Percentiles rank a stretch among this genome's conserved stretches.
Conservation (phyloP, 108 stramenopile species). For the Skeletonema tropicum region DNA sequence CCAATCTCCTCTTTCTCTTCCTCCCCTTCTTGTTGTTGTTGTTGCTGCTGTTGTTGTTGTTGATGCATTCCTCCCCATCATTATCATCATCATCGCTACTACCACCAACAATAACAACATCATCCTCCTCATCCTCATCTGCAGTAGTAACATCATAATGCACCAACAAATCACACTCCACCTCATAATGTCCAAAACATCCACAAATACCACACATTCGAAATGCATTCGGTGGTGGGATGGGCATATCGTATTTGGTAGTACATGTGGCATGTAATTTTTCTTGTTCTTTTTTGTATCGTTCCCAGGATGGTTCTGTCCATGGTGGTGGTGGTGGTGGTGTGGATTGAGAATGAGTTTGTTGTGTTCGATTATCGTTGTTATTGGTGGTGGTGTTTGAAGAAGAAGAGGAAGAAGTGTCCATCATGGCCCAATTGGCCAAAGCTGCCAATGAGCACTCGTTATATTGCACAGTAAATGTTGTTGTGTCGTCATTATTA, state of each 20-base stretch:
- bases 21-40: not conserved
- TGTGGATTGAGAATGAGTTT: not conserved
- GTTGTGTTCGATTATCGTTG: not conserved
- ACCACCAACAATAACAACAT: not conserved
- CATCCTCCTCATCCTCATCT: not conserved
- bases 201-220: constrained; percentile 52
- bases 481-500: not conserved
- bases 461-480: constrained; percentile 43
- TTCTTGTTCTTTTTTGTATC: constrained; percentile 12
- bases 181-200: constrained; percentile 62
- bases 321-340: not conserved
- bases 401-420: not conserved
- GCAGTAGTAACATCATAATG: constrained; percentile 27
- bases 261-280: not conserved
- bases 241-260: constrained; percentile 4
- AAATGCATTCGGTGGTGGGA: constrained; percentile 29
- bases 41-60: not conserved
- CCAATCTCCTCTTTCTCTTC: not conserved
- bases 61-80: not conserved
- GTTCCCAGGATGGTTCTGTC: constrained; percentile 5
- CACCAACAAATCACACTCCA: constrained; percentile 48
- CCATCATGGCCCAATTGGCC: constrained; percentile 51
- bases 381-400: not conserved
- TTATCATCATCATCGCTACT: not conserved
- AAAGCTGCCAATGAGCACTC: constrained; percentile 51